A percentile compares a stretch with the other conserved stretches of the same genome.
phyloP scores from a whole-genome alignment of 2,329 filamentous ascomycete species.

The Graphilbum fragrans region DNA sequence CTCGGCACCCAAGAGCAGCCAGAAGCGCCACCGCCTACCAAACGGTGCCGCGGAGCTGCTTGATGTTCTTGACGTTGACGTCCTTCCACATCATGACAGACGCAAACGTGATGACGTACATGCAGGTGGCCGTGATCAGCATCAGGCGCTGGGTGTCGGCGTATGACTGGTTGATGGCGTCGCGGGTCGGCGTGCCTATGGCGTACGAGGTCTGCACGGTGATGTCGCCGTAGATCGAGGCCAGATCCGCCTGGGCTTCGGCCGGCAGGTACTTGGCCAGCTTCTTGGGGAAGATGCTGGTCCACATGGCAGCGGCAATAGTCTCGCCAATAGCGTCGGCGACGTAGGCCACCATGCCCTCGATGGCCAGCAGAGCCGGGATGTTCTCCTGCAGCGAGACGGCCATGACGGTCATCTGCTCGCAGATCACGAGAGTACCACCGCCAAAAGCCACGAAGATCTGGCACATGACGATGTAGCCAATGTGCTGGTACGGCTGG shows the following conservation, averaged over 20 bases:
- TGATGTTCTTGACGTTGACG: constrained; percentile 7
- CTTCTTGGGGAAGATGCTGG: constrained; percentile 37
- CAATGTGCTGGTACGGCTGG: constrained; percentile 31
- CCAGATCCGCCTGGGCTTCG: constrained; percentile 20
- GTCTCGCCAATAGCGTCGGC: constrained; percentile 45
- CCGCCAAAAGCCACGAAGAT: constrained; percentile 40
- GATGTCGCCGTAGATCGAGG: constrained; percentile 39
- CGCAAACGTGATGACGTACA: constrained; percentile 11
- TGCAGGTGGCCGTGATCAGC: constrained; percentile 30
- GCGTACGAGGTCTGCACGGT: constrained; percentile 37
- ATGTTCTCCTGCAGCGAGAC: constrained; percentile 43
- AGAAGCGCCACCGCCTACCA: too few species aligned
- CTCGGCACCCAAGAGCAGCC: too few species aligned
- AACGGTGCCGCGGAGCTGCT: constrained; percentile 8
- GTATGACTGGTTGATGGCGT: constrained; percentile 46
- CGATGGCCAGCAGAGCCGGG: constrained; percentile 42
- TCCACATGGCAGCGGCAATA: constrained; percentile 52
- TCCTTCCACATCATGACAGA: constrained; percentile 7
- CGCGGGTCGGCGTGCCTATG: constrained; percentile 31
- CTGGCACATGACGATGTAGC: constrained; percentile 45
- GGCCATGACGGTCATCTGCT: constrained; percentile 47
- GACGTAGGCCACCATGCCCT: constrained; percentile 43
- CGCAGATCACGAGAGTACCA: constrained; percentile 42
- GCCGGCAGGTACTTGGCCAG: constrained; percentile 36
- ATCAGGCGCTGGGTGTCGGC: constrained; percentile 33